phyloP scores from a whole-genome alignment of 352 stramenopile genomes.

The Globisporangium nunn region DNA sequence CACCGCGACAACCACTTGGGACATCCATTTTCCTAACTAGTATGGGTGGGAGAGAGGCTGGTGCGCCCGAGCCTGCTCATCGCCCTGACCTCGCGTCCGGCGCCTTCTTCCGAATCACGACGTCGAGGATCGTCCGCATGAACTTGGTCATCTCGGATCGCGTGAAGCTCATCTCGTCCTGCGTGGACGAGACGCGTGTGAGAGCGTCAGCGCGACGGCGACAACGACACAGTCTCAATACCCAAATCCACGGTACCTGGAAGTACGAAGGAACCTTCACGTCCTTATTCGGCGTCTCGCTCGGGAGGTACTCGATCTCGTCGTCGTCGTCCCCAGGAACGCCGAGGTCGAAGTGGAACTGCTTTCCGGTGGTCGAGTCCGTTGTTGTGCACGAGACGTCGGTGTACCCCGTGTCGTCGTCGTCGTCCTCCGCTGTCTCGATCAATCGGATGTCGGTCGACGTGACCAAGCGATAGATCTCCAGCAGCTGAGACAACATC shows the following conservation, averaged over 20 bases:
- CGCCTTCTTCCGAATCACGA: slow-evolving; percentile 75
- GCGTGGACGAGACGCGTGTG: background rate
- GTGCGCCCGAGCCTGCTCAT: slow-evolving; percentile 2
- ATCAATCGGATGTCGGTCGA: slow-evolving; percentile 76
- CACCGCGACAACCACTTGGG: background rate
- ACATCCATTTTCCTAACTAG: slow-evolving; percentile 13
- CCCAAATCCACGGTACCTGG: slow-evolving; percentile 26
- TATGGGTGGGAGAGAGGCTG: background rate
- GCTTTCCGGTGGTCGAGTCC: slow-evolving; percentile 56
- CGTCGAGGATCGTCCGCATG: slow-evolving; percentile 73
- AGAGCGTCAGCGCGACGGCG: background rate
- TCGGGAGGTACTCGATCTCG: slow-evolving; percentile 79
- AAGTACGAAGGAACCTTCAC: slow-evolving; percentile 69
- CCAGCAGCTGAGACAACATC: slow-evolving; percentile 42
- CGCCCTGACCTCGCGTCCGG: slow-evolving; percentile 11
- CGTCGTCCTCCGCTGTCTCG: slow-evolving; percentile 45
- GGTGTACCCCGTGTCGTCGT: slow-evolving; percentile 41
- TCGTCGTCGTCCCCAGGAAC: slow-evolving; percentile 49
- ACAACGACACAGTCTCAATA: background rate
- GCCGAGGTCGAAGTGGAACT: slow-evolving; percentile 74
- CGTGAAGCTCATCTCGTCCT: slow-evolving; percentile 81
- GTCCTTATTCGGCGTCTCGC: slow-evolving; percentile 38
- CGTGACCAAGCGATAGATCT: slow-evolving; percentile 71
- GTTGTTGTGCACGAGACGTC: slow-evolving; percentile 62
- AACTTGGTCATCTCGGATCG: slow-evolving; percentile 79